Evolutionary conservation across 768 basidiomycete species (phyloP).

Genomic region (Mycena rosella): DNA sequence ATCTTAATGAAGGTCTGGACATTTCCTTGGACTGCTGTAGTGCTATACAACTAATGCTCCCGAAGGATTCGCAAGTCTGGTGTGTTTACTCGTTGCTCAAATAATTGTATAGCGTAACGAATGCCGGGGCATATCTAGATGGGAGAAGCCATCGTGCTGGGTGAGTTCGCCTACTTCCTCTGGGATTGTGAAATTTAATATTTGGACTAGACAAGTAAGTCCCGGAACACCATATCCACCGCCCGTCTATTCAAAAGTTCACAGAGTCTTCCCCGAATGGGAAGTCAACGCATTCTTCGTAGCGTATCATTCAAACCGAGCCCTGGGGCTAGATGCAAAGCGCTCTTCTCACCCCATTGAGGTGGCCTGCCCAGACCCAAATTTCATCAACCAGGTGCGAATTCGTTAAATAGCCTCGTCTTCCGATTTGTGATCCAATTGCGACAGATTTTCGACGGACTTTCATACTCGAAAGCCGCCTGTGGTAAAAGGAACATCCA

Average conservation of each 20-base stretch:
- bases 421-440: not conserved
- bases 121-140: constrained; percentile 56
- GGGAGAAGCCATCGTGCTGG: constrained; percentile 88
- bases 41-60: constrained; percentile 16
- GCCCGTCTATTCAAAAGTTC: not conserved
- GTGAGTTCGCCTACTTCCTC: constrained; percentile 51
- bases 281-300: constrained; percentile 86
- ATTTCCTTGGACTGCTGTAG: not conserved
- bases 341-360: constrained; percentile 95
- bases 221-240: not conserved
- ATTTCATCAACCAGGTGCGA: constrained; percentile 71
- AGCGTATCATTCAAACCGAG: constrained; percentile 75
- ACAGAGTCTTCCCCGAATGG: constrained; percentile 87
- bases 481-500: constrained; percentile 60
- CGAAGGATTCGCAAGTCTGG: constrained; percentile 84
- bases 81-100: constrained; percentile 46
- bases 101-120: constrained; percentile 10
- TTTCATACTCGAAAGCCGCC: constrained; percentile 89
- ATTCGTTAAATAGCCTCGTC: not conserved
- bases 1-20: constrained; percentile 77
- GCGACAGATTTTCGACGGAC: constrained; percentile 84
- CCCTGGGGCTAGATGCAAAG: constrained; percentile 85
- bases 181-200: not conserved
- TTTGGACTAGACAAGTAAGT: constrained; percentile 63
- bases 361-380: constrained; percentile 88